Evolutionary conservation across 768 basidiomycete genomes (phyloP).

Genomic region (Lepiota venenata): DNA sequence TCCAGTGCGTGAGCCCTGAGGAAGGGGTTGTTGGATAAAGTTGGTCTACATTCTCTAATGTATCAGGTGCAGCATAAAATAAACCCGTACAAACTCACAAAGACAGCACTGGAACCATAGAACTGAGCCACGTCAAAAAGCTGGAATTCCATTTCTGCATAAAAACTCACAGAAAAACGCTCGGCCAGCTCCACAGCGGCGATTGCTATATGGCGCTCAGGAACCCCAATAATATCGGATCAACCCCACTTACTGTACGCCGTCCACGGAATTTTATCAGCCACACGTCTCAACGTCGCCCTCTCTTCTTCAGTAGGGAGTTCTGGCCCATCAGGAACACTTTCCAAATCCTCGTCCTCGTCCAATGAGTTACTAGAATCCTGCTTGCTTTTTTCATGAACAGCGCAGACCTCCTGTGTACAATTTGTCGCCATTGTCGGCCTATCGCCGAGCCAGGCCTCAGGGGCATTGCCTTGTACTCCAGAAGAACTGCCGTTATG

Average conservation of each 20-base stretch:
- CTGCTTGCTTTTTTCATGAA: conserved; percentile 14
- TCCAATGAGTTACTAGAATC: neutral
- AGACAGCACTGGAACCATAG: conserved; percentile 47
- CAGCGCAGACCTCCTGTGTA: too few species aligned
- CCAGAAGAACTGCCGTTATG: too few species aligned
- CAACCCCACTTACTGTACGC: conserved; percentile 43
- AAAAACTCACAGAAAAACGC: conserved; percentile 58
- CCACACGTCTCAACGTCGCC: conserved; percentile 52
- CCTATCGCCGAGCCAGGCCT: too few species aligned
- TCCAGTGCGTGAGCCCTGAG: conserved; percentile 63
- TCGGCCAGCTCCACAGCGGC: conserved; percentile 68
- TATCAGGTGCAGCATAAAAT: neutral
- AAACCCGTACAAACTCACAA: conserved; percentile 27
- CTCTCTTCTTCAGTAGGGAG: conserved; percentile 65
- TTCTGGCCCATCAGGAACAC: conserved; percentile 49
- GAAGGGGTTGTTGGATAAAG: conserved; percentile 72
- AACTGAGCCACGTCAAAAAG: conserved; percentile 23
- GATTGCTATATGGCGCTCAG: conserved; percentile 40
- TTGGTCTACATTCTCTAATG: conserved; percentile 44
- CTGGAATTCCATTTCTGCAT: neutral
- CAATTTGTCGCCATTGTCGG: too few species aligned
- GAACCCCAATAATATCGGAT: conserved; percentile 4
- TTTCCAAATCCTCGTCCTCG: conserved; percentile 22
- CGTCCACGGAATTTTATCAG: conserved; percentile 57
- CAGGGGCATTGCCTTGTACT: too few species aligned